Base-by-base conservation (phyloP, 177 flowering plant species). In the Vitis hybrid region DNA sequence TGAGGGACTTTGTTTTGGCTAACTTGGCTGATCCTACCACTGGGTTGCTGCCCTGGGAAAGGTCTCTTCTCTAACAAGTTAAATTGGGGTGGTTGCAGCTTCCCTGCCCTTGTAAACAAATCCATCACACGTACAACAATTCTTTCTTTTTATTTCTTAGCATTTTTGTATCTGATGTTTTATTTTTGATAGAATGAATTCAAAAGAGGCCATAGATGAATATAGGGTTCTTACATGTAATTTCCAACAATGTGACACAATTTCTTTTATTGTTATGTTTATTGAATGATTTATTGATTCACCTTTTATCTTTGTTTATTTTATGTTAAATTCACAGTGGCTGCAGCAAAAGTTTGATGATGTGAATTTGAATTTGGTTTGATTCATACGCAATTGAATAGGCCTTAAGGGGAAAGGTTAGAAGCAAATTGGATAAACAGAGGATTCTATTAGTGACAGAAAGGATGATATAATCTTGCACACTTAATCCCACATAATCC, bases 1-100 rank as follows among this genome's bases (percentile, higher is more conserved):
- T 91, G 19, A 87, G 87, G 69, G 98, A 93, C 73, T 82, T 85
- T 67, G 84, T 93, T 60, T 52, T 85, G 68, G 82, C 88, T 21
- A 86, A 83, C 69, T 79, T 93, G 70, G 90, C 80, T 52, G 88
- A 93, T 75, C 73, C 78, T 48, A 70, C 64, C 18, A 82, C 88
- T n/a, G 89, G 91, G 68, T 54, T 75, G 74, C 71, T 90, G 67
- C 97, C 97, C 9, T 93, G 98, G 98, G 85, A 89, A 77, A 78
- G 75, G 72, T 74, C 82, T 67, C 51, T 49, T 34, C 56, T 17
- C 45, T 74, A 73, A 72, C 69, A 58, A 52, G 21, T 64, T 71
- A 54, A 6, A 30, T 55, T 19, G 12, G 66, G 59, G 49, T 40
- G 60, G 56, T 57, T 68, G 62, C 79, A 71, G 51, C 52, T 60